phyloP scores from a whole-genome alignment of 176 grass and related monocot genomes.

The Guadua angustifolia region DNA sequence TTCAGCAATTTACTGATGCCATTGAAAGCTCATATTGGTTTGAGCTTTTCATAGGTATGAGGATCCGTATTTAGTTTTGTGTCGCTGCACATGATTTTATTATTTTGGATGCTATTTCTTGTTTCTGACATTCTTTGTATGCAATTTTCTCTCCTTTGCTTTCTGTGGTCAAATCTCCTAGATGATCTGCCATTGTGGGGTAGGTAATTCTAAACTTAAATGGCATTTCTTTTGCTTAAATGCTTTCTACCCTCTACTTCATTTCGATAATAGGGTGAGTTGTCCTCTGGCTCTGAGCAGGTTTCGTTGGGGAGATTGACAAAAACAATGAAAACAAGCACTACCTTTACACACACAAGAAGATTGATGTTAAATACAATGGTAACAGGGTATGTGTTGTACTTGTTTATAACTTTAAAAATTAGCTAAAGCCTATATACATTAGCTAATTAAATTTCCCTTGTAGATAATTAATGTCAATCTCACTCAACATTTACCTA shows the following conservation, averaged over 20 bases:
- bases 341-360: conserved; percentile 93
- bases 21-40: conserved; percentile 97
- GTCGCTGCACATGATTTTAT: not conserved
- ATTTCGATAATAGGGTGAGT: conserved; percentile 41
- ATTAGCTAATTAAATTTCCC: conserved; percentile 10
- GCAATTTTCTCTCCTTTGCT: conserved; percentile 29
- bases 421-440: conserved; percentile 24
- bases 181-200: conserved; percentile 99
- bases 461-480: conserved; percentile 98
- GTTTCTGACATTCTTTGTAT: conserved; percentile 47
- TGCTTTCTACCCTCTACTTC: conserved; percentile 28
- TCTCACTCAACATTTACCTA: conserved; percentile 92
- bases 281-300: conserved; percentile 53
- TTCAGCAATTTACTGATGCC: conserved; percentile 87
- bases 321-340: conserved; percentile 96
- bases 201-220: conserved; percentile 49
- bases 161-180: conserved; percentile 42
- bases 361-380: conserved; percentile 79
- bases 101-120: conserved; percentile 30
- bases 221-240: conserved; percentile 19
- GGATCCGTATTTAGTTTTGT: conserved; percentile 40
- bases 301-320: conserved; percentile 90
- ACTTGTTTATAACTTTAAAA: conserved; percentile 35
- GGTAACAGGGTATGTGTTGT: conserved; percentile 66
- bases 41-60: conserved; percentile 97